Base-by-base conservation (phyloP, 2,329 filamentous ascomycete species). In the Gyromitra esculenta region DNA sequence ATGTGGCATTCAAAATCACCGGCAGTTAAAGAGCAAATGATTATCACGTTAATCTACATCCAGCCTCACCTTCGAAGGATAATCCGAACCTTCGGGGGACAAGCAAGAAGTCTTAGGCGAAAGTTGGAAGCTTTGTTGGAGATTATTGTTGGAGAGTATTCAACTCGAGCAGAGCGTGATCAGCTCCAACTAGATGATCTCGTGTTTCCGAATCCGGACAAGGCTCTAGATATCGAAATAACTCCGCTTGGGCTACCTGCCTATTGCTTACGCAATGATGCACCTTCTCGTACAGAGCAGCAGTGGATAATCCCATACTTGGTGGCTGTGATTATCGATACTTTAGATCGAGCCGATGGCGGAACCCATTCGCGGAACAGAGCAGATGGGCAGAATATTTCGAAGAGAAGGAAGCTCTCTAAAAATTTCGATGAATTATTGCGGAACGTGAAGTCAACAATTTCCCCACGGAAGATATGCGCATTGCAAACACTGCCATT, bases 171-270 rank as follows among this genome's bases (percentile, higher is more conserved):
- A 45, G 89, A 92, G 62, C 89, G 89, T 75, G 90, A 92, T 62
- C 88, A 91, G 48, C 86, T 98, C 9, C 91, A 93, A 78, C 84
- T 96, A n/a, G 89, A 92, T 76, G 92, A 97, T 80, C 82, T 97
- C 35, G 85, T 86, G 0, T 91, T 92, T 85, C 81, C 82, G 86
- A 78, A 73, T 80, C 68, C 83, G 85, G 80, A 85, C 83, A 79
- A 88, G 87, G 68, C 83, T 83, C 13, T 87, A 11, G 81, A 84
- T n/a, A 72, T 86, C 0, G 90, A 90, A 80, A 85, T 86, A 65
- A 70, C 64, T 31, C 76, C 50, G 84, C 91, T 21, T 85, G 86
- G 48, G 83, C 86, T 13, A 86, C 89, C 78, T 86, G 88, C 76
- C 78, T 84, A 43, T 85, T 87, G 57, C 86, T 87, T 7, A 89